These are phyloP conservation scores for Vaccinium corymbosum DNA, from an alignment of 148 eudicot species.

Conservation along the genomic window DNA sequence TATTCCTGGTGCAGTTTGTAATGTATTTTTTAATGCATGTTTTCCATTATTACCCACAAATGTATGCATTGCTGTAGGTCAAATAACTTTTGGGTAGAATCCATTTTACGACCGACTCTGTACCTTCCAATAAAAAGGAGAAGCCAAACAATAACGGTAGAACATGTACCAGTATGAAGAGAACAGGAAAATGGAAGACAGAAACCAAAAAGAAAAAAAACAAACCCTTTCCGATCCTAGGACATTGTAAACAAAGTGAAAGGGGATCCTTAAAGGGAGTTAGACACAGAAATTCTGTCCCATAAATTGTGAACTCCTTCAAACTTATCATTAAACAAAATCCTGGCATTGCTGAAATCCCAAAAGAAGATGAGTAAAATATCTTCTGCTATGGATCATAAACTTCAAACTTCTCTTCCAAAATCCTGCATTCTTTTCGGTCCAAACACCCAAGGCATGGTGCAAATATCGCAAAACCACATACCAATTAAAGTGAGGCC, in stretches of 20 bases:
- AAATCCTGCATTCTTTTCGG: neutral
- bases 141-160: neutral
- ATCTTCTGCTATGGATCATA: neutral
- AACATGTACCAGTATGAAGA: neutral
- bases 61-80: neutral
- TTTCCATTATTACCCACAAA: neutral
- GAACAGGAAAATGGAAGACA: neutral
- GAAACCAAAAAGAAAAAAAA: neutral
- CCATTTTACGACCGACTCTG: neutral
- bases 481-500: neutral
- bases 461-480: neutral
- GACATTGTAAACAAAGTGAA: neutral
- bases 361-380: neutral
- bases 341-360: neutral
- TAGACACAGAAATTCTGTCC: neutral
- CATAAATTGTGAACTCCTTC: neutral
- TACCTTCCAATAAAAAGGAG: neutral
- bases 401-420: neutral
- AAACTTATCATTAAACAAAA: neutral
- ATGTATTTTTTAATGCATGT: neutral
- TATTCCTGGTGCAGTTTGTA: neutral
- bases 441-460: neutral
- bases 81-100: neutral
- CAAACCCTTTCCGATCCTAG: neutral
- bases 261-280: neutral